Evolutionary conservation across 805 yeast genomes (phyloP), one percentile per base, ranked within the genome.

Genomic region (Sugiyamaella qingdaonensis): DNA sequence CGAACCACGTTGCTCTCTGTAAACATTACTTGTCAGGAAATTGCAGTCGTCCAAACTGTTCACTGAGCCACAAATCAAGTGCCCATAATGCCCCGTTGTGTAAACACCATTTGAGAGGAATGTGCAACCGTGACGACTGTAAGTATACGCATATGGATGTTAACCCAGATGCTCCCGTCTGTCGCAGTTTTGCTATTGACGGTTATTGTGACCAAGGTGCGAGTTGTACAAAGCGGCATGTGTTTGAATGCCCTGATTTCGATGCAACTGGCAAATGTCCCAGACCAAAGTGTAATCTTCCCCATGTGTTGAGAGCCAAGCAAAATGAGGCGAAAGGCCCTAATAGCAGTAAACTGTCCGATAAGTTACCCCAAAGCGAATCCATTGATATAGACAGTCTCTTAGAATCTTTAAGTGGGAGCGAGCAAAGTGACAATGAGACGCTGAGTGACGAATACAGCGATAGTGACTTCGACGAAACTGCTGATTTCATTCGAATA

Each of bases 121-220:
- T 65, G 11, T 82, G 88, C 62, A 67, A 71, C 1, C 80, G 80
- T 54, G 58, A 62, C 2, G 66, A 73, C 34, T 82, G 88, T 66
- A 70, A 67, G 60, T 88, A 64, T 60, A 70, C 73, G 33, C 87
- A 77, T 67, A 77, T 73, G 70, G 61, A 61, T 49, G 79, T 74
- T 36, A 66, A 58, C 27, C 60, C 65, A 44, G 75, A 72, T 29
- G 68, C 81, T 2, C 68, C 73, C 63, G 72, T 80, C 0, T 87
- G 95, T 62, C 72, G 88, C 19, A 81, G 78, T 29, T 88, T 87
- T 70, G 78, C 91, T 3, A 60, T 82, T 33, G 79, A 79, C 14
- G 90, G 91, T 0, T 85, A 78, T 69, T 88, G 95, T 66, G 77
- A 72, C 31, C 66, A 78, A 21, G 95, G 94, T 0, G 62, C 68